Evolutionary conservation across 768 basidiomycete genomes (phyloP), one percentile per base, ranked within the genome.

Genomic region (Phanerochaete carnosa): DNA sequence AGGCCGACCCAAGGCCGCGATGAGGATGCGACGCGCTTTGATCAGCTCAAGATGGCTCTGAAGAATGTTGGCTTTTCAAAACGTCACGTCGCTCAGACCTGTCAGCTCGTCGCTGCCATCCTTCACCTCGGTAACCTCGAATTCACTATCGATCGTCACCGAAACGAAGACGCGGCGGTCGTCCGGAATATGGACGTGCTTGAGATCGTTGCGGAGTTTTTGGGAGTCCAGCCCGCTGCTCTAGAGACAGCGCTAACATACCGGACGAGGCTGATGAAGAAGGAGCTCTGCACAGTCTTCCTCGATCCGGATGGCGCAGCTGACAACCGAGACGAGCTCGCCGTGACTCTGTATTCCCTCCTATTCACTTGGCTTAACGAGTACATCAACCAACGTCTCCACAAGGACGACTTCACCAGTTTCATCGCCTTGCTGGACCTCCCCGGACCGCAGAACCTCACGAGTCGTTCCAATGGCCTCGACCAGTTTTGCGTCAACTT

Each of bases 401-500:
- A 95, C 78, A 86, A 88, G 25, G 95, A 98, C 39, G 94, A 97
- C 70, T 99, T 94, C 64, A 79, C 83, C 3, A 92, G 91, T 2
- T 97, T 95, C 76, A 89, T 98, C 65, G 93, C 94, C 9, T 81
- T 98, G 35, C 89, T 98, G 69, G 95, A 99, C 72, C 84, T 98
- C 12, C 95, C 96, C 1, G 95, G 96, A 5, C 84, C 90, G 4
- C 94, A 97, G 73, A 95, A 97, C 74, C 83, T 94, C 75, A 86
- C 89, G 3, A 89, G 87, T 59, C 83, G 93, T 1, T 79, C 90
- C 58, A 98, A 99, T 74, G 95, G 94, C 6, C 85, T 99, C 51
- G 95, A 99, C 71, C 94, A 98, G 64, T 94, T 98, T 73, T 92
- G 91, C 73, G 82, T 98, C 79, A 99, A 98, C 75, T 95, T 94